Evolutionary conservation across 1,284 basidiomycete genomes (phyloP).

Genomic region (Earliella scabrosa): DNA sequence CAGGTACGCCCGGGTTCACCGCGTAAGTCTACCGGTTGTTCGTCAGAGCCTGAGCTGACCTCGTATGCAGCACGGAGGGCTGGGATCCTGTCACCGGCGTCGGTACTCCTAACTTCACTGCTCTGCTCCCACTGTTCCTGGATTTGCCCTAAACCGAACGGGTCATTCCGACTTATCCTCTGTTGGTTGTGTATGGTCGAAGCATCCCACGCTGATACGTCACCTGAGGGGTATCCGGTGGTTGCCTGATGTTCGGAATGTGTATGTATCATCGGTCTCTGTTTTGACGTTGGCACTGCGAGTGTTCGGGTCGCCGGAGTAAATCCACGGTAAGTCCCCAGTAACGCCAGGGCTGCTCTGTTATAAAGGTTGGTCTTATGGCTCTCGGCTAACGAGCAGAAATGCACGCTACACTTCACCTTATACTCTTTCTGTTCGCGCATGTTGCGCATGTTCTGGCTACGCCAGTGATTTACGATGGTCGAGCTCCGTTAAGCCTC

Average conservation of each 20-base stretch:
- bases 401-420: background rate
- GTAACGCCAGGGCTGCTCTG: background rate
- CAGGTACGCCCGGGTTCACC: slow-evolving; percentile 38
- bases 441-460: slow-evolving; percentile 21
- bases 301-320: background rate
- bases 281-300: background rate
- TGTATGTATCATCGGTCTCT: background rate
- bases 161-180: too few relatives aligned
- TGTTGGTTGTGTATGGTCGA: too few relatives aligned
- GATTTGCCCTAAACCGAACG: slow-evolving; percentile 36
- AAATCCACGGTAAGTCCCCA: slow-evolving; percentile 5
- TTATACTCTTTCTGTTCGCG: slow-evolving; percentile 11
- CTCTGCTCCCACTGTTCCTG: slow-evolving; percentile 34
- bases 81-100: slow-evolving; percentile 50
- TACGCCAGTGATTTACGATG: slow-evolving; percentile 53
- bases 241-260: background rate
- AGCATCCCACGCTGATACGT: too few relatives aligned
- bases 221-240: too few relatives aligned
- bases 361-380: background rate
- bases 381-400: too few relatives aligned
- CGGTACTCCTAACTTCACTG: slow-evolving; percentile 37
- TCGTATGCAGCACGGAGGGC: slow-evolving; percentile 34
- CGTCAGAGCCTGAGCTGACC: background rate
- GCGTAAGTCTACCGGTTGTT: slow-evolving; percentile 32
- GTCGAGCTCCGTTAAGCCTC: slow-evolving; percentile 52